phyloP scores from a whole-genome alignment of 2,329 filamentous ascomycete species.

The Clonostachys rhizophaga region DNA sequence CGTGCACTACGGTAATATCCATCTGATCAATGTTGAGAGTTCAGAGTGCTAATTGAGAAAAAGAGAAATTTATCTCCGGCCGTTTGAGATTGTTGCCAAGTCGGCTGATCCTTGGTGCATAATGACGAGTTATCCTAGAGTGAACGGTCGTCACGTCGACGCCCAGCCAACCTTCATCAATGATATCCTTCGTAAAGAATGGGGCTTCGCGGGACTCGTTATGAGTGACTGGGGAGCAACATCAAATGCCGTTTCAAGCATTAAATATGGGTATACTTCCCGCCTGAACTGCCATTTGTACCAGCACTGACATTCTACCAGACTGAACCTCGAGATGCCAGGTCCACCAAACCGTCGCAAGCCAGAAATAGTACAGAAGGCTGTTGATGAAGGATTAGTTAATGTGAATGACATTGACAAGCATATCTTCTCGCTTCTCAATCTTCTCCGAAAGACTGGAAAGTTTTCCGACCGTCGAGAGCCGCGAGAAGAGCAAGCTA shows the following conservation, averaged over 20 bases:
- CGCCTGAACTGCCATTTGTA: too few relatives aligned
- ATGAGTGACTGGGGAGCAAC: slow-evolving; percentile 41
- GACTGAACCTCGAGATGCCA: slow-evolving; percentile 27
- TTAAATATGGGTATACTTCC: slow-evolving; percentile 11
- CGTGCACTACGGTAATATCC: slow-evolving; percentile 13
- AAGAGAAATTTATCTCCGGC: slow-evolving; percentile 31
- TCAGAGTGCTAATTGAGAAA: too few relatives aligned
- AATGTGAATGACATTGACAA: slow-evolving; percentile 13
- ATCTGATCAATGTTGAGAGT: too few relatives aligned
- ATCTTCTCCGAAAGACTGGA: slow-evolving; percentile 12
- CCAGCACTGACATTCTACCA: too few relatives aligned
- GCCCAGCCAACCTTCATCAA: slow-evolving; percentile 15
- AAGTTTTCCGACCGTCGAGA: too few relatives aligned
- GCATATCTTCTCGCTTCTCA: slow-evolving; percentile 20
- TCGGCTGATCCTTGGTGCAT: slow-evolving; percentile 32
- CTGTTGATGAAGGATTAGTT: slow-evolving; percentile 12
- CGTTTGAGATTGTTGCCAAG: slow-evolving; percentile 37
- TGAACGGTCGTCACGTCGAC: slow-evolving; percentile 37
- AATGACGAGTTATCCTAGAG: slow-evolving; percentile 41
- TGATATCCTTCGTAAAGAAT: slow-evolving; percentile 32
- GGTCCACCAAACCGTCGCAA: slow-evolving; percentile 20
- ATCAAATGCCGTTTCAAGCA: slow-evolving; percentile 20
- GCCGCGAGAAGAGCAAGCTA: too few relatives aligned
- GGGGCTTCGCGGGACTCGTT: slow-evolving; percentile 36
- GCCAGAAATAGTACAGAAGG: slow-evolving; percentile 10